phyloP scores from a whole-genome alignment of 2,329 filamentous ascomycete species.

The Ophiostoma ips region DNA sequence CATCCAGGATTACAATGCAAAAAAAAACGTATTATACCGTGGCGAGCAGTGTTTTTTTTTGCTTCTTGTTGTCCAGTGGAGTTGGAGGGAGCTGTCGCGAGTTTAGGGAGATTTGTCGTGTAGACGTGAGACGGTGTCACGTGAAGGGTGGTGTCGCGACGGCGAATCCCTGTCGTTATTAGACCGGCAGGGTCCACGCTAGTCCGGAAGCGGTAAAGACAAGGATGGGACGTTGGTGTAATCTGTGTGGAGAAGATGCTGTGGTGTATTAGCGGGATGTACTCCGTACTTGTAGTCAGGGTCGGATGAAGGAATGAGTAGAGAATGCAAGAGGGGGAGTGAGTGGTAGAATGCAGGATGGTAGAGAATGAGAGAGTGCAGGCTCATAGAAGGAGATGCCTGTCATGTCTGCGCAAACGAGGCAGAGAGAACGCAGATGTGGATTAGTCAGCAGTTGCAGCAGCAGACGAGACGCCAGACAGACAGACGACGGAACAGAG shows the following conservation, averaged over 20 bases:
- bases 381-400: too few relatives aligned
- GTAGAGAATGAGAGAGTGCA: too few relatives aligned
- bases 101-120: not conserved
- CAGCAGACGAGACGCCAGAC: too few relatives aligned
- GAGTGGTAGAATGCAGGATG: too few relatives aligned
- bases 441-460: too few relatives aligned
- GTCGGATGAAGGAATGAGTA: not conserved
- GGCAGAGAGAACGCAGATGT: not conserved
- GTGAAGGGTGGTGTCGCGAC: slow-evolving; percentile 1
- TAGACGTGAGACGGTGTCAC: not conserved
- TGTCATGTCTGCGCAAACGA: too few relatives aligned
- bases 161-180: slow-evolving; percentile 1
- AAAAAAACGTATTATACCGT: not conserved
- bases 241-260: not conserved
- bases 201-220: slow-evolving; percentile 6
- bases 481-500: too few relatives aligned
- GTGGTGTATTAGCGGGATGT: slow-evolving; percentile 6
- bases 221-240: not conserved
- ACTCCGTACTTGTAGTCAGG: not conserved
- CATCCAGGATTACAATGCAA: slow-evolving; percentile 1
- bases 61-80: not conserved
- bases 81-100: not conserved
- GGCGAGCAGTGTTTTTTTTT: not conserved
- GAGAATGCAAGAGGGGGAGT: not conserved
- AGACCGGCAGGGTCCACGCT: not conserved